These are phyloP conservation scores for Metarhizium guizhouense DNA, from an alignment of 2,329 filamentous ascomycete genomes.

Conservation along the genomic window DNA sequence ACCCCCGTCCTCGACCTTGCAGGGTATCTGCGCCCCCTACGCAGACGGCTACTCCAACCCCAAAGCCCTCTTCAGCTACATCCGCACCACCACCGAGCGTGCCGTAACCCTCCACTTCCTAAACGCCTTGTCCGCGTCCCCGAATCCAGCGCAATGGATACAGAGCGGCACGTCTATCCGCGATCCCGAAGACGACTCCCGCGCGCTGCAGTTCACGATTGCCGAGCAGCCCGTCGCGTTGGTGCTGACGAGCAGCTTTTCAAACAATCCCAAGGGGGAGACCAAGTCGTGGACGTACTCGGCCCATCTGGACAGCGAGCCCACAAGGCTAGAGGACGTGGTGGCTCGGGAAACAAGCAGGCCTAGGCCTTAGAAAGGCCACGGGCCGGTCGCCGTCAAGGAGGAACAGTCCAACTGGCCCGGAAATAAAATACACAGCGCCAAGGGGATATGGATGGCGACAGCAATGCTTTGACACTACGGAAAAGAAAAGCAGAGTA, in stretches of 20 bases:
- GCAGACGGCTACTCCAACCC: constrained; percentile 35
- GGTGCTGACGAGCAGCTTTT: background rate
- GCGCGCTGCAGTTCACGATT: constrained; percentile 22
- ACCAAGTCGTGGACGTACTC: background rate
- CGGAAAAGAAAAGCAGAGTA: no score
- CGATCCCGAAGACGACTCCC: constrained; percentile 16
- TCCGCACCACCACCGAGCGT: constrained; percentile 33
- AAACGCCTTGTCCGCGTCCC: constrained; percentile 3
- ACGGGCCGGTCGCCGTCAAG: background rate
- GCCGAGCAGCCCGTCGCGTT: background rate
- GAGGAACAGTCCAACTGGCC: background rate
- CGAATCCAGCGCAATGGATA: constrained; percentile 18
- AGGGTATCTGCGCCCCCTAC: constrained; percentile 32
- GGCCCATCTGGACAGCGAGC: background rate
- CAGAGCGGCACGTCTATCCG: constrained; percentile 23
- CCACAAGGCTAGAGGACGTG: background rate
- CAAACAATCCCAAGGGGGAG: background rate
- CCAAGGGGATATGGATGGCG: no score
- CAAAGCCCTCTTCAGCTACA: constrained; percentile 34
- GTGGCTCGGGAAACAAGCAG: background rate
- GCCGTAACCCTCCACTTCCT: constrained; percentile 29
- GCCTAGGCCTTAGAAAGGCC: background rate
- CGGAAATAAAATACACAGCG: background rate
- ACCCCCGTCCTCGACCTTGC: constrained; percentile 26
- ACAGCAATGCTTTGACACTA: no score